A percentile compares a stretch with the other conserved stretches of the same genome.
Conservation (phyloP, 202 grass and related monocot genomes). For the Setaria viridis region DNA sequence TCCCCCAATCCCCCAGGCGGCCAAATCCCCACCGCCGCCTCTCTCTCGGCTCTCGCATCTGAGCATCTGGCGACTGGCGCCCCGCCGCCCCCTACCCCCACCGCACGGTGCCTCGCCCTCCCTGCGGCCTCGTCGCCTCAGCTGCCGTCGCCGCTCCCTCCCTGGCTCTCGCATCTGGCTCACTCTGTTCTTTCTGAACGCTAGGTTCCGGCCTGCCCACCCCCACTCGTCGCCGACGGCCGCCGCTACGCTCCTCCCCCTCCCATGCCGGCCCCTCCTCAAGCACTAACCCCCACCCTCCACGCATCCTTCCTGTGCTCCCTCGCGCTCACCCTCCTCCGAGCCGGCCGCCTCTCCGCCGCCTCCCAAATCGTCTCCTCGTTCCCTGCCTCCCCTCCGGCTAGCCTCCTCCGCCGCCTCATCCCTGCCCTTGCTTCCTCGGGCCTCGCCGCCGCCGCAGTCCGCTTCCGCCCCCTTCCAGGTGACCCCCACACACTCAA, state of each 20-base stretch:
- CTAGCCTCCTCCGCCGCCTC: slow-evolving; percentile 64
- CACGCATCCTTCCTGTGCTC: slow-evolving; percentile 78
- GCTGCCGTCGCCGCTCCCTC: no score
- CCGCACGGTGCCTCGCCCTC: no score
- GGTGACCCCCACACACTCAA: slow-evolving; percentile 64
- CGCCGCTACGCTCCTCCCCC: not conserved
- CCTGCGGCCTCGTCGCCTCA: no score
- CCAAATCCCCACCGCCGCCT: no score
- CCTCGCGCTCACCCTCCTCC: slow-evolving; percentile 65
- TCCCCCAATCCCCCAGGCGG: no score
- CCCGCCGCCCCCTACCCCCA: no score
- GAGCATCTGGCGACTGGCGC: no score
- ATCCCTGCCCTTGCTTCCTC: slow-evolving; percentile 67
- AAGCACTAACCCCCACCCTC: slow-evolving; percentile 23
- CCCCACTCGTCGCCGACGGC: not conserved
- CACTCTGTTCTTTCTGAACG: no score
- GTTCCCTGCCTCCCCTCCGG: slow-evolving; percentile 48
- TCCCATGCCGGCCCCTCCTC: slow-evolving; percentile 27
- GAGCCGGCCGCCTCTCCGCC: slow-evolving; percentile 60
- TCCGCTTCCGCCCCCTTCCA: slow-evolving; percentile 53
- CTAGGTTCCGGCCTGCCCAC: no score
- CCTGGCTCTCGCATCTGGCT: no score
- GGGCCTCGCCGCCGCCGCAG: slow-evolving; percentile 65
- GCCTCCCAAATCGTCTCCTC: slow-evolving; percentile 49
- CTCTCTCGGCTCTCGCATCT: no score